Conservation (phyloP, 208 protist genomes). For the Leishmania major region DNA sequence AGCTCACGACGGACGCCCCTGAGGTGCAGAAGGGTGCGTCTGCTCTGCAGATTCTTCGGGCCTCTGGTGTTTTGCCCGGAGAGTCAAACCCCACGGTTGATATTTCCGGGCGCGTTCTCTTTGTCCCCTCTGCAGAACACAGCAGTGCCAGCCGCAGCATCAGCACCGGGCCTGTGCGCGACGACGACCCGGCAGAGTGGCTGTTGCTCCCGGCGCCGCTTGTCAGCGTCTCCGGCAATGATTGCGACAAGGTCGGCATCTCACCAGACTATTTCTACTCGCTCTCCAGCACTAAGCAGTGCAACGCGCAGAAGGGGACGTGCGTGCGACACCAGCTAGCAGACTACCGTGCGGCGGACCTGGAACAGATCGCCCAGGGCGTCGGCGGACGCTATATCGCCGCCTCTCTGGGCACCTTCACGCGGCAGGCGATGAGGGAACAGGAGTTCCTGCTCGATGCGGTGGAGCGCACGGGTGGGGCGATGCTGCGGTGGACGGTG, state of each 20-base stretch:
- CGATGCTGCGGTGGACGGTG: constrained; percentile 46
- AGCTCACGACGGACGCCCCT: constrained; percentile 25
- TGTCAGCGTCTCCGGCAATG: constrained; percentile 50
- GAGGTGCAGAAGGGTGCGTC: constrained; percentile 9
- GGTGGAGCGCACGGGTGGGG: constrained; percentile 23
- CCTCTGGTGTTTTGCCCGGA: constrained; percentile 1
- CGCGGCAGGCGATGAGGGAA: neutral
- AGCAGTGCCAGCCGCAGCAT: neutral
- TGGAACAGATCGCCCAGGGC: constrained; percentile 29
- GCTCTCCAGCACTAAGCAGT: constrained; percentile 29
- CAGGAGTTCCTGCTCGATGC: constrained; percentile 36
- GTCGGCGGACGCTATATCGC: constrained; percentile 45
- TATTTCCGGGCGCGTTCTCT: constrained; percentile 45
- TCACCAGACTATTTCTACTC: constrained; percentile 49
- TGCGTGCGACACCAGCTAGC: constrained; percentile 70
- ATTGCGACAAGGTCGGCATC: constrained; percentile 74
- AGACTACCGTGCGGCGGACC: constrained; percentile 48
- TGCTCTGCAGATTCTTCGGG: constrained; percentile 14
- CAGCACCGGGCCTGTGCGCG: neutral
- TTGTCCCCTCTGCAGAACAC: constrained; percentile 32
- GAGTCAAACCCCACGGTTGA: constrained; percentile 4
- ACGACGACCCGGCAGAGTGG: constrained; percentile 51
- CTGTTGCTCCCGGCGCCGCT: constrained; percentile 52
- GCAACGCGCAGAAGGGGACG: constrained; percentile 33
- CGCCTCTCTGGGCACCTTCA: constrained; percentile 39